Conservation (phyloP, 2,329 filamentous ascomycete species). For the Malbranchea zuffiana region DNA sequence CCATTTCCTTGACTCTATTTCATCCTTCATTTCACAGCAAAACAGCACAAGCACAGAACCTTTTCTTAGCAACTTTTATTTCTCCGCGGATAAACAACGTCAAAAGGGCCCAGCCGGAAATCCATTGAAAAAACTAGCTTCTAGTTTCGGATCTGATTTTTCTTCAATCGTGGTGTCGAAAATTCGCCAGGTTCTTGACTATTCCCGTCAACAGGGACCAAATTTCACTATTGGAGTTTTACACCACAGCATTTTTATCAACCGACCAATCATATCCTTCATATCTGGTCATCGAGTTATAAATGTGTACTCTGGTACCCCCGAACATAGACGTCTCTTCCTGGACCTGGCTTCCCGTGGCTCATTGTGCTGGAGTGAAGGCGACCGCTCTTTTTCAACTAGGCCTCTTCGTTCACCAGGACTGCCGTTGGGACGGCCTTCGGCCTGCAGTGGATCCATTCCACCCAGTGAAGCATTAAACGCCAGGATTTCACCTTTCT, state of each 20-base stretch:
- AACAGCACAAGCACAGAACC: neutral
- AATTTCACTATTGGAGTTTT: slow-evolving; percentile 1
- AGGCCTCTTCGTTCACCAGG: too few species aligned
- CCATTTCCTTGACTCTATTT: slow-evolving; percentile 10
- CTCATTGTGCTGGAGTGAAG: neutral
- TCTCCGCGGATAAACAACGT: too few species aligned
- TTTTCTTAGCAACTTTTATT: too few species aligned
- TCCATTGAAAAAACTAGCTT: slow-evolving; percentile 8
- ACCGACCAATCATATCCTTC: slow-evolving; percentile 5
- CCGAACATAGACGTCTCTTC: neutral
- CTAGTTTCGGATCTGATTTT: slow-evolving; percentile 6
- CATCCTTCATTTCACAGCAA: slow-evolving; percentile 4
- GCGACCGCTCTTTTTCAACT: too few species aligned
- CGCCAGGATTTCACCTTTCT: neutral
- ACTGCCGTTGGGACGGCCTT: too few species aligned
- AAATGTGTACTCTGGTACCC: neutral
- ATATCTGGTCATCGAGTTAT: neutral
- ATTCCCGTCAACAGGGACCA: neutral
- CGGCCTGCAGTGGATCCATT: too few species aligned
- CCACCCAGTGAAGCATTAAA: too few species aligned
- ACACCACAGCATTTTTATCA: slow-evolving; percentile 2
- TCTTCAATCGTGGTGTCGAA: slow-evolving; percentile 2
- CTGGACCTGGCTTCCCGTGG: neutral
- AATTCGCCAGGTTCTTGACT: slow-evolving; percentile 7
- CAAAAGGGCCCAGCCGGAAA: too few species aligned